Conservation (phyloP, 768 basidiomycete species). For the Nidularia sp. region DNA sequence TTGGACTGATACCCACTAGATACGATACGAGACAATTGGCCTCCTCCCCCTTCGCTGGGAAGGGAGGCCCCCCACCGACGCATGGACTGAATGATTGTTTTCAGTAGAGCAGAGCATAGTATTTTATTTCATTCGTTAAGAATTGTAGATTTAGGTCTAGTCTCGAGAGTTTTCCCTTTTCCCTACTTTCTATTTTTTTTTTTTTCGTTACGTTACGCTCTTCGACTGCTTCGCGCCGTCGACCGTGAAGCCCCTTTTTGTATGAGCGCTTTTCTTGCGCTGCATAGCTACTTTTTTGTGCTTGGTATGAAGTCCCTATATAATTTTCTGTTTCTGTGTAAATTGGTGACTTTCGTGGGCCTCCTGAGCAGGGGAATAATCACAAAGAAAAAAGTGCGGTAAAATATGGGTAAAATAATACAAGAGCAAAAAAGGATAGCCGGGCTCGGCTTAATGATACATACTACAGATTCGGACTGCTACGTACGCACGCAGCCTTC, state of each 20-base stretch:
- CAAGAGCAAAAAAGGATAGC: not conserved
- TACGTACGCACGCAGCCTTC: no score
- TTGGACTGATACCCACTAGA: constrained; percentile 21
- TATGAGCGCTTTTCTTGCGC: constrained; percentile 3
- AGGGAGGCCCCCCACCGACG: not conserved
- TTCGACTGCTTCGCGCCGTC: constrained; percentile 1
- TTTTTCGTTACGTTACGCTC: constrained; percentile 13
- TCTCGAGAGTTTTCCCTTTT: constrained; percentile 17
- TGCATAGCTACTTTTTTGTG: not conserved
- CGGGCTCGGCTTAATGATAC: not conserved
- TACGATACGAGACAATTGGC: constrained; percentile 57
- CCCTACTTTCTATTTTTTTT: constrained; percentile 3
- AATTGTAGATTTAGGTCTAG: constrained; percentile 14
- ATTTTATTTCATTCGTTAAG: constrained; percentile 16
- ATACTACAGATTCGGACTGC: no score
- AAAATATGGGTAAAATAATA: not conserved
- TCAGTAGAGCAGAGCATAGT: constrained; percentile 56
- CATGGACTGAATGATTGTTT: constrained; percentile 12
- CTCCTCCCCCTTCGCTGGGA: not conserved
- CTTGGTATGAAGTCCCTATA: constrained; percentile 2
- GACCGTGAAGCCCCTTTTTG: not conserved
- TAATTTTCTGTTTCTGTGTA: constrained; percentile 15
- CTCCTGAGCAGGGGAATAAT: not conserved
- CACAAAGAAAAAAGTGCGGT: not conserved
- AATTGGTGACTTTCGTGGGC: not conserved